Percentiles rank a stretch among this genome's conserved stretches.
Evolutionary conservation across 352 stramenopile species (phyloP).

Genomic region (Thraustochytrium aureum): DNA sequence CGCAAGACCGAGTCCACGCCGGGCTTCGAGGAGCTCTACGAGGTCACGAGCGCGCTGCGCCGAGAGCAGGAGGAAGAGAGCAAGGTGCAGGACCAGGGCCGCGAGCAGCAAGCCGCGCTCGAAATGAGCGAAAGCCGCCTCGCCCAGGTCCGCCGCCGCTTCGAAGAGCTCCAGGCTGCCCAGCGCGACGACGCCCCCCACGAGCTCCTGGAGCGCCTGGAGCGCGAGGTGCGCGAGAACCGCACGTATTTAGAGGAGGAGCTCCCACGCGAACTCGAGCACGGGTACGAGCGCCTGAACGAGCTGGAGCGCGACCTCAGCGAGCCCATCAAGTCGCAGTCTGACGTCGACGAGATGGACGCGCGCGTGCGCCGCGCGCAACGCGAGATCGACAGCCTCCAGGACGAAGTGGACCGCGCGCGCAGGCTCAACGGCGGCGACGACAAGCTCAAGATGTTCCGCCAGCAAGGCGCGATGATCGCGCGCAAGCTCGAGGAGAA

Average conservation of each 20-base stretch:
- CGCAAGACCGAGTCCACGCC: slow-evolving; percentile 74
- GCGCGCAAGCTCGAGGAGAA: slow-evolving; percentile 80
- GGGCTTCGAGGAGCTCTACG: slow-evolving; percentile 81
- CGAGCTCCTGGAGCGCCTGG: slow-evolving; percentile 78
- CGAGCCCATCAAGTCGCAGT: slow-evolving; percentile 74
- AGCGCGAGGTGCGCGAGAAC: slow-evolving; percentile 67
- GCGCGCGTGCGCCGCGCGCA: slow-evolving; percentile 50
- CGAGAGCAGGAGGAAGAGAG: slow-evolving; percentile 92
- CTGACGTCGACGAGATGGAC: slow-evolving; percentile 80
- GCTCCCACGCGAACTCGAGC: slow-evolving; percentile 72
- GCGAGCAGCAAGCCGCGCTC: slow-evolving; percentile 78
- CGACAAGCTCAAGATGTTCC: slow-evolving; percentile 84
- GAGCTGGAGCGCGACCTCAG: slow-evolving; percentile 69
- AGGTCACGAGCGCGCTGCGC: slow-evolving; percentile 80
- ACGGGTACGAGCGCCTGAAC: slow-evolving; percentile 72
- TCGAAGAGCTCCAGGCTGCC: slow-evolving; percentile 70
- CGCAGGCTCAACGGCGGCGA: slow-evolving; percentile 63
- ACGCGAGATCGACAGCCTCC: slow-evolving; percentile 59
- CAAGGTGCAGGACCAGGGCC: slow-evolving; percentile 78
- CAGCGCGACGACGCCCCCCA: slow-evolving; percentile 74
- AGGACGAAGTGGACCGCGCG: slow-evolving; percentile 67
- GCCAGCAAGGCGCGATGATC: slow-evolving; percentile 79
- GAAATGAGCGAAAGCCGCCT: slow-evolving; percentile 75
- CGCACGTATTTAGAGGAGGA: slow-evolving; percentile 54
- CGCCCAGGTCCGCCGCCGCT: slow-evolving; percentile 68